phyloP scores from a whole-genome alignment of 176 grass and related monocot genomes.

The Musa troglodytarum region DNA sequence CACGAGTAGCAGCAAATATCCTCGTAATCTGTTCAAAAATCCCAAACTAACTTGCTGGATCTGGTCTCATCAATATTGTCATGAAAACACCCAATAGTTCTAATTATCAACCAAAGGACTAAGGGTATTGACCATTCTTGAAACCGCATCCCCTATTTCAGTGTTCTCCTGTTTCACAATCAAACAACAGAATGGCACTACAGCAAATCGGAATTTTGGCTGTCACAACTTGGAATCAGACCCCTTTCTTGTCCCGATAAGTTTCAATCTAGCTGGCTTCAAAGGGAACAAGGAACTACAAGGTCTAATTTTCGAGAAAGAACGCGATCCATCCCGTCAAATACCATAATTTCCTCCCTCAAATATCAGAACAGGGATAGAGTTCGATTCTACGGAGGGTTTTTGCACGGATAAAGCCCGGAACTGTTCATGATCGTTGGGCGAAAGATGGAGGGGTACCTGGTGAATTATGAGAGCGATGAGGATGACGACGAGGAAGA shows the following conservation, averaged over 20 bases:
- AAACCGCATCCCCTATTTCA: not conserved
- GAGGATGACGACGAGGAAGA: constrained; percentile 80
- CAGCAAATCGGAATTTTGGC: no score
- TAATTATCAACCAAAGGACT: not conserved
- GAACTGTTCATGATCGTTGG: not conserved
- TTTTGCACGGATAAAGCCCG: not conserved
- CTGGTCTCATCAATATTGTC: no score
- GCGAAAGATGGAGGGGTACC: constrained; percentile 24
- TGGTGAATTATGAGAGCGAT: constrained; percentile 94
- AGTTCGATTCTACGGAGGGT: not conserved
- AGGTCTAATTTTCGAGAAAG: not conserved
- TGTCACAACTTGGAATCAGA: no score
- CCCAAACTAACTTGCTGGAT: not conserved
- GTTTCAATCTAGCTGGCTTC: no score
- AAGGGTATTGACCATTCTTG: not conserved
- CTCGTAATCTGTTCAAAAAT: no score
- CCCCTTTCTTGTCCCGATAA: no score
- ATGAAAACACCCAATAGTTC: not conserved
- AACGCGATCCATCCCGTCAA: no score
- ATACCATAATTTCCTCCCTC: not conserved
- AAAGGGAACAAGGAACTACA: constrained; percentile 17
- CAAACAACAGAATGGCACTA: not conserved
- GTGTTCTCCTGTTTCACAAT: not conserved
- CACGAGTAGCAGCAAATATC: not conserved
- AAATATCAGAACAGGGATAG: not conserved